Evolutionary conservation across 2,329 filamentous ascomycete species (phyloP), one percentile per base, ranked within the genome.

Genomic region (Zelopaecilomyces penicillatus): DNA sequence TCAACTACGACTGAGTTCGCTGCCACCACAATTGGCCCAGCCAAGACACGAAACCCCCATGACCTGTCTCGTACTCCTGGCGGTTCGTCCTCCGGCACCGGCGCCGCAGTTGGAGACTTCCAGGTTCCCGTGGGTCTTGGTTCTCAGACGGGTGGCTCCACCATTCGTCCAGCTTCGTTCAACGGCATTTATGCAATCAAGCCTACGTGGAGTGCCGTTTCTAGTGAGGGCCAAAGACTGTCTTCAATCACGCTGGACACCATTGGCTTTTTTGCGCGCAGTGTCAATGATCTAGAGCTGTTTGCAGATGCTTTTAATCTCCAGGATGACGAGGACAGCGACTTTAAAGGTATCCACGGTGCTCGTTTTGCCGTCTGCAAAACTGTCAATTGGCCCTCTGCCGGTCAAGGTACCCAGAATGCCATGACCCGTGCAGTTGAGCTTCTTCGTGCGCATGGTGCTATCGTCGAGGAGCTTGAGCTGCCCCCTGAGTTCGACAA

Each of bases 1-100:
- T 65, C 63, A 1, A 76, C 73, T 0, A 85, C 80, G 0, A 81
- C 82, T 0, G 79, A 84, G 54, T 83, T 85, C 52, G 78, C 80
- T 0, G 72, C 75, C 3, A 77, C 71, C 0, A 68, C 67, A 1
- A 59, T 66, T 10, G 79, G 79, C 0, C 68, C 73, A 1, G 67
- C 68, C 43, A 80, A 67, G 41, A 81, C 78, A 1, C 56, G 61
- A 4, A 86, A 86, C 55, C 78, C 82, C 0, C 86, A 87, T 51
- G 80, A 86, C 57, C 58, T 65, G 2, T 70, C 69, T 0, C 73
- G 83, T 4, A 85, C 82, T 0, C 82, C 82, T 0, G 82, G 82
- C 1, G 82, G 82, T 38, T 85, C 81, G 0, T 84, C 80, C 0
- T 78, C 80, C 0, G 82, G 83, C 0, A 84, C 81, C 0, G 82